Base-by-base conservation (phyloP, 73 alveolate species). In the Paramecium octaurelia region DNA sequence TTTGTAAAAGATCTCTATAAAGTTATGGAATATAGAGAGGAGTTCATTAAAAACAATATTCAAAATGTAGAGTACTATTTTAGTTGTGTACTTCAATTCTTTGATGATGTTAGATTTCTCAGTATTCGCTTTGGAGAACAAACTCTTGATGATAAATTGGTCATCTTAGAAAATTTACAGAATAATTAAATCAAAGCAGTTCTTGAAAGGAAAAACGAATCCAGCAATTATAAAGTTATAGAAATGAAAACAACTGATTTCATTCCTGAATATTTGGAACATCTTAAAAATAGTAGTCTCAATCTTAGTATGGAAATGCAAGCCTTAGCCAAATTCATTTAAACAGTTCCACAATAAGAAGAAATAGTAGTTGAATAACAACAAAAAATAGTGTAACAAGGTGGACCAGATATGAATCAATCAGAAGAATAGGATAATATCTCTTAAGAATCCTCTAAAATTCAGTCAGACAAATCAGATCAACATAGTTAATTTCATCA, bases 1-100 rank as follows among this genome's bases (percentile, higher is more conserved):
- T 80, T 80, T 80, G 91, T 80, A 31, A 80, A 80, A 27, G 91
- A 80, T 48, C 57, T 80, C 23, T 80, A 80, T 80, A 80, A 80
- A 80, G 91, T 80, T 24, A 80, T 80, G 91, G 91, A 80, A 80
- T 80, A 80, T 23, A 42, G 91, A 48, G 91, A 42, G 21, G 91
- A 80, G 5, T 80, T 44, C 31, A 80, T 80, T 10, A 44, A 80
- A 46, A 80, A 20, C 8, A 80, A 80, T 43, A 44, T 43, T 10
- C 16, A 40, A 18, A 42, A 80, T 43, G 43, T 46, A 42, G 91
- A 80, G 21, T 80, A 80, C 29, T 2, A 29, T 24, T 80, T 80
- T 43, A 42, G 64, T 44, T 4, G 76, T 24, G 64, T 80, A 5
- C 14, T 80, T 12, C 48, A 80, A 48, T 80, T 80, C 27, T 80